phyloP scores from a whole-genome alignment of 2,329 filamentous ascomycete species.

The Aspergillus terreus region DNA sequence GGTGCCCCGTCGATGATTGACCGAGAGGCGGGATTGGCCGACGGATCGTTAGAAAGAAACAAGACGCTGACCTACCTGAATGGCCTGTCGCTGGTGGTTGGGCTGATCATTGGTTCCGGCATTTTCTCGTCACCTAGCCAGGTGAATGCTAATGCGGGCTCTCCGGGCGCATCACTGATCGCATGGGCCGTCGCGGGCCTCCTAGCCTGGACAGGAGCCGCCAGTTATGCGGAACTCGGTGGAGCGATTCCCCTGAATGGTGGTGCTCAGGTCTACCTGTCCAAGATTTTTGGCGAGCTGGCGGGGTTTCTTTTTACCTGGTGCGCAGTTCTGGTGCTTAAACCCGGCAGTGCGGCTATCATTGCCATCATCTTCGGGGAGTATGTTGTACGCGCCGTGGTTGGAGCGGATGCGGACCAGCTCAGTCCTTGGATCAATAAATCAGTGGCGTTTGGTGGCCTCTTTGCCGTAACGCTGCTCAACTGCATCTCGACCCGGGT shows the following conservation, averaged over 20 bases:
- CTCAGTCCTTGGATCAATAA: slow-evolving; percentile 89
- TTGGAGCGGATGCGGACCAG: slow-evolving; percentile 79
- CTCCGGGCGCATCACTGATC: slow-evolving; percentile 83
- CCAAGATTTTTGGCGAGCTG: slow-evolving; percentile 94
- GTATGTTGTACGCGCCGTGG: slow-evolving; percentile 83
- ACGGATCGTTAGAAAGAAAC: slow-evolving; percentile 84
- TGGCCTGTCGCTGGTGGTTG: slow-evolving; percentile 83
- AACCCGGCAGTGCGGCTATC: slow-evolving; percentile 89
- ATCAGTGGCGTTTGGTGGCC: slow-evolving; percentile 71
- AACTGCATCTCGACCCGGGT: slow-evolving; percentile 90
- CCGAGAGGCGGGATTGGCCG: slow-evolving; percentile 58
- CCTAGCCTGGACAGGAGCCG: slow-evolving; percentile 91
- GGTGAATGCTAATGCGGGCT: slow-evolving; percentile 87
- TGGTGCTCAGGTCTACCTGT: slow-evolving; percentile 86
- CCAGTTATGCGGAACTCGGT: slow-evolving; percentile 92
- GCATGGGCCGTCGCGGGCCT: slow-evolving; percentile 90
- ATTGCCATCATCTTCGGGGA: slow-evolving; percentile 98
- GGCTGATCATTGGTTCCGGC: slow-evolving; percentile 90
- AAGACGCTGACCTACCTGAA: slow-evolving; percentile 96
- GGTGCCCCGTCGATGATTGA: slow-evolving; percentile 66
- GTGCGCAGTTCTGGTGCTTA: slow-evolving; percentile 90
- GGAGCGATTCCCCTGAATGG: slow-evolving; percentile 95
- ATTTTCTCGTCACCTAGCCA: slow-evolving; percentile 95
- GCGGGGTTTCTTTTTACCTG: slow-evolving; percentile 93
- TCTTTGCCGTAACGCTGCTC: slow-evolving; percentile 73